Evolutionary conservation across 2,329 filamentous ascomycete species (phyloP), one percentile per base, ranked within the genome.

Genomic region (Keithomyces neogunnii): DNA sequence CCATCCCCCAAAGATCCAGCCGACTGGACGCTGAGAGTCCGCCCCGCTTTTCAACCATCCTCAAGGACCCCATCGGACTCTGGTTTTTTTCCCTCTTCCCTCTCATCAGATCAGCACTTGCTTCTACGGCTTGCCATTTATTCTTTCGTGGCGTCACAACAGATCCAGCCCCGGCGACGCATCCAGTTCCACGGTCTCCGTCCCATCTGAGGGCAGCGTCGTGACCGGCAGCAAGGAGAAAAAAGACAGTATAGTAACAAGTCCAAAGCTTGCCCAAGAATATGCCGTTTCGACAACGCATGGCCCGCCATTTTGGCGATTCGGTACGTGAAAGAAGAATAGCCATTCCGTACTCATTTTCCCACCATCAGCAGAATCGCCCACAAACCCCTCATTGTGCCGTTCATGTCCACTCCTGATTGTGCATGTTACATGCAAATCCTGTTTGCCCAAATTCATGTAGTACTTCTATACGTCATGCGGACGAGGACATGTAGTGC

Each of bases 261-360:
- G 42, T 45, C 31, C 43, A 9, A 30, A 44, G 4, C 40, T 36
- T 7, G 33, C 19, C 42, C 19, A 42, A 45, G 39, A 67, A 57
- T 52, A 70, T 71, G 68, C 66, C 68, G 28, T 68, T 71, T 53
- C 63, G 68, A 50, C 64, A 70, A 57, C 66, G 67, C 50, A 69
- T 75, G 64, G 71, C 71, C 49, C 73, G 73, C 62, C 71, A 72
- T 48, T 72, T 75, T 54, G 73, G 73, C 61, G 73, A 75, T 57
- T 68, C 72, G 56, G 71, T 74, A 68, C 61, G 71, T 63, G 53
- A 54, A 51, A 52, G 10, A 30, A 32, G 4, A 7, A 30, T 30
- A 7, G 4, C n/a, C 38, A 10, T 4, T 36, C 13, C 35, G 11
- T 39, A 7, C 32, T n/a, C 4, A 5, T 13, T 35, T 36, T 13